Base-by-base conservation (phyloP, 192 early-diverging fungal genomes). In the Linnemannia exigua region DNA sequence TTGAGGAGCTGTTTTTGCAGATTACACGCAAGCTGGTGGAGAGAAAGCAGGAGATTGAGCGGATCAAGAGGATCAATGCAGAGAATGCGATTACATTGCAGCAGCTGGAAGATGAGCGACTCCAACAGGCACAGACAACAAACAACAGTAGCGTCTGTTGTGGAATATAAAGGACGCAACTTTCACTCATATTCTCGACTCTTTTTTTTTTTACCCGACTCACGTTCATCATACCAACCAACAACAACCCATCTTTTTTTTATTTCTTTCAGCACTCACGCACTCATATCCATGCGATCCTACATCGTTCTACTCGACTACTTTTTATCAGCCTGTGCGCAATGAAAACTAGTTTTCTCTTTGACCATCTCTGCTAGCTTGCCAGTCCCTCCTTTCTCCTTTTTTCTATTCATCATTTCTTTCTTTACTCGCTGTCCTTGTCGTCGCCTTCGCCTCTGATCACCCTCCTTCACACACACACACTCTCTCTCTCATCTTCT, bases 1-100 rank as follows among this genome's bases (percentile, higher is more conserved):
- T 92, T 79, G 91, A 92, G 71, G 90, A 92, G 14, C 63, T 92
- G 38, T 92, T 92, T 79, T 71, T 92, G 63, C 88, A 89, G 52
- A 86, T 92, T 44, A 90, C 90, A 46, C 72, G 88, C 66, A 79
- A 87, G 20, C 74, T 92, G 63, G 91, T 92, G 22, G 88, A 88
- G 67, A 50, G 80, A 31, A 87, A 81, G 67, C 79, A 87, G 36
- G 80, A 87, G 75, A 86, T 86, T 75, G 84, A 86, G 63, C 35
- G 77, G 70, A 74, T 86, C 48, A 79, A 86, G 74, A 54, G 84
- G 17, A 61, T 79, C 33, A 79, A 86, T 52, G 84, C 77, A 28
- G 84, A 86, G 79, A 86, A 86, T 69, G 84, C 84, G 20, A 86
- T 86, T 46, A 86, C 84, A 20, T n/a, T 86, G 70, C 84, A 86